Conservation (phyloP, 768 basidiomycete species). For the Ramaria sp. region DNA sequence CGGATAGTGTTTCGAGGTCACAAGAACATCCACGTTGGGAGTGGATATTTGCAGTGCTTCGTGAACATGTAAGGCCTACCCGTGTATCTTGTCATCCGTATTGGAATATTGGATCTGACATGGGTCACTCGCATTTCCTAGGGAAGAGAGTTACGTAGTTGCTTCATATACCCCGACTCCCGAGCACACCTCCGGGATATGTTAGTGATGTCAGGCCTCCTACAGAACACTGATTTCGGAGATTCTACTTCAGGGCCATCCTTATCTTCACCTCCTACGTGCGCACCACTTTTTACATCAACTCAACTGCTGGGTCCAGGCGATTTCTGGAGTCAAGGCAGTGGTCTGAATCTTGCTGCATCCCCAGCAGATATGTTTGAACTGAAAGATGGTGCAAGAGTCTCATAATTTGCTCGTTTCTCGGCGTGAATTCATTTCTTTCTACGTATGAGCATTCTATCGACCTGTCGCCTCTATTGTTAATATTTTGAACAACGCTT, state of each 20-base stretch:
- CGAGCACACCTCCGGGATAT: conserved; percentile 55
- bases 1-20: background rate
- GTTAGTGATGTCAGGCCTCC: conserved; percentile 31
- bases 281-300: background rate
- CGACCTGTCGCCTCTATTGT: no score
- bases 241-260: background rate
- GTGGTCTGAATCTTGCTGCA: background rate
- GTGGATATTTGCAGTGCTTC: conserved; percentile 41
- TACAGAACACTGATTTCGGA: conserved; percentile 19
- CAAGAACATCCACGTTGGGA: conserved; percentile 18
- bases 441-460: no score
- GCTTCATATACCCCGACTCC: conserved; percentile 69
- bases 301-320: background rate
- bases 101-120: background rate
- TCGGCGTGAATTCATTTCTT: no score
- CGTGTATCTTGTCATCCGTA: background rate
- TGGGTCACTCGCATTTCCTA: conserved; percentile 18
- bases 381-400: background rate
- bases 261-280: background rate
- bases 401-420: no score
- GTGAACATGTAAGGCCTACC: conserved; percentile 43
- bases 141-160: conserved; percentile 44
- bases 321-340: conserved; percentile 3
- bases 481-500: no score
- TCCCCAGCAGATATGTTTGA: background rate